A percentile compares a stretch with the other conserved stretches of the same genome.
These are phyloP conservation scores for Suillus paluster DNA, from an alignment of 768 basidiomycete genomes.

Conservation along the genomic window DNA sequence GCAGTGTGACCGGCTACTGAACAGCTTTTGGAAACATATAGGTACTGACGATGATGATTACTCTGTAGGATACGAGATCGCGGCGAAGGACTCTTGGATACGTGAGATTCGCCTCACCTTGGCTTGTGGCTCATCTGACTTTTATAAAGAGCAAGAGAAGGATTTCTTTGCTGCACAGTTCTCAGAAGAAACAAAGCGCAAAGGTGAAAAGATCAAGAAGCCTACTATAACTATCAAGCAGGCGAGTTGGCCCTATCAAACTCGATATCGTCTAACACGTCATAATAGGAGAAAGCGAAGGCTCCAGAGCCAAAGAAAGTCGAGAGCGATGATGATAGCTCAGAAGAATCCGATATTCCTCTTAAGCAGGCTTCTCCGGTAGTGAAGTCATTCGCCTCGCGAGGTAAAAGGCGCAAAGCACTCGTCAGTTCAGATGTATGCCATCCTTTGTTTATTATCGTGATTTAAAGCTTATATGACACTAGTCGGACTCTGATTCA, in stretches of 20 bases:
- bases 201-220: slow-evolving; percentile 18
- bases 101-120: slow-evolving; percentile 38
- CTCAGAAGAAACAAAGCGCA: slow-evolving; percentile 22
- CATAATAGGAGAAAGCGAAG: slow-evolving; percentile 22
- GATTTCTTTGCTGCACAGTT: slow-evolving; percentile 37
- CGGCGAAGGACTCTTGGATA: slow-evolving; percentile 61
- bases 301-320: slow-evolving; percentile 12
- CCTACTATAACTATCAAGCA: slow-evolving; percentile 28
- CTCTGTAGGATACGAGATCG: slow-evolving; percentile 45
- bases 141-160: slow-evolving; percentile 43
- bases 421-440: slow-evolving; percentile 19
- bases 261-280: slow-evolving; percentile 4
- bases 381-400: not conserved
- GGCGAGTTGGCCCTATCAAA: not conserved
- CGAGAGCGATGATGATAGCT: slow-evolving; percentile 15
- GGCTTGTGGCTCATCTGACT: slow-evolving; percentile 4
- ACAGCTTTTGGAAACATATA: slow-evolving; percentile 67
- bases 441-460: not conserved
- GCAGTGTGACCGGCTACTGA: slow-evolving; percentile 59
- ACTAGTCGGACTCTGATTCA: slow-evolving; percentile 23
- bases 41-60: slow-evolving; percentile 64
- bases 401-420: slow-evolving; percentile 12
- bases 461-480: not conserved
- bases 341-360: slow-evolving; percentile 14
- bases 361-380: not conserved